phyloP scores from a whole-genome alignment of 2,329 filamentous ascomycete genomes.

The Colletotrichum camelliae region DNA sequence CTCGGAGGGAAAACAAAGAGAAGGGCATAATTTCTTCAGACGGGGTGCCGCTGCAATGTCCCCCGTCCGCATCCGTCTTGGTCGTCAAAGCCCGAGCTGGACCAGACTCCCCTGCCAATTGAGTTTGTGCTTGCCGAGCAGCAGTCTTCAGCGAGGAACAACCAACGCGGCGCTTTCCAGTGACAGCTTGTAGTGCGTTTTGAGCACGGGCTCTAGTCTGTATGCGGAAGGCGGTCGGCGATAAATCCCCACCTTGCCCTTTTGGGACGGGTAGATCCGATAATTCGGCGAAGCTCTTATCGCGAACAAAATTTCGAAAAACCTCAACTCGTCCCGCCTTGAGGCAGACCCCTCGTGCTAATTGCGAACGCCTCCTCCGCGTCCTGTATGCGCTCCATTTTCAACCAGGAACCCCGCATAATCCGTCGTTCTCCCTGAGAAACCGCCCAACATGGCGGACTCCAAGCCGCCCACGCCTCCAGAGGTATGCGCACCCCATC shows the following conservation, averaged over 20 bases:
- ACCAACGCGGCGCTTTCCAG: not conserved
- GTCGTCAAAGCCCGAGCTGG: not conserved
- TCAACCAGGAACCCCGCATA: not conserved
- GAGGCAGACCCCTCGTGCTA: not conserved
- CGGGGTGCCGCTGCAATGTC: not conserved
- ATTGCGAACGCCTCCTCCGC: not conserved
- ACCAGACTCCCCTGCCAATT: not conserved
- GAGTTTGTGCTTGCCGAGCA: not conserved
- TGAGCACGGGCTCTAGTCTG: not conserved
- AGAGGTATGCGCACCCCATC: slow-evolving; percentile 13
- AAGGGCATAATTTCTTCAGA: not conserved
- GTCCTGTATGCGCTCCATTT: not conserved
- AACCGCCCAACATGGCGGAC: slow-evolving; percentile 24
- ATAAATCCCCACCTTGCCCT: not conserved
- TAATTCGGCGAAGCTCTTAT: slow-evolving; percentile 22
- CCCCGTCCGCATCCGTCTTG: not conserved
- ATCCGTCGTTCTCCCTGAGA: not conserved
- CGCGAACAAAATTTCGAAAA: slow-evolving; percentile 22
- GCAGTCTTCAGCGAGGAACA: not conserved
- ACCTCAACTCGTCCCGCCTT: not conserved
- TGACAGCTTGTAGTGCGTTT: not conserved
- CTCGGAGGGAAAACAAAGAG: not conserved
- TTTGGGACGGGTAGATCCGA: slow-evolving; percentile 14
- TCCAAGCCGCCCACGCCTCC: slow-evolving; percentile 24
- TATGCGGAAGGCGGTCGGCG: not conserved